phyloP scores from a whole-genome alignment of 495 filamentous ascomycete species.

The Tricharina praecox region DNA sequence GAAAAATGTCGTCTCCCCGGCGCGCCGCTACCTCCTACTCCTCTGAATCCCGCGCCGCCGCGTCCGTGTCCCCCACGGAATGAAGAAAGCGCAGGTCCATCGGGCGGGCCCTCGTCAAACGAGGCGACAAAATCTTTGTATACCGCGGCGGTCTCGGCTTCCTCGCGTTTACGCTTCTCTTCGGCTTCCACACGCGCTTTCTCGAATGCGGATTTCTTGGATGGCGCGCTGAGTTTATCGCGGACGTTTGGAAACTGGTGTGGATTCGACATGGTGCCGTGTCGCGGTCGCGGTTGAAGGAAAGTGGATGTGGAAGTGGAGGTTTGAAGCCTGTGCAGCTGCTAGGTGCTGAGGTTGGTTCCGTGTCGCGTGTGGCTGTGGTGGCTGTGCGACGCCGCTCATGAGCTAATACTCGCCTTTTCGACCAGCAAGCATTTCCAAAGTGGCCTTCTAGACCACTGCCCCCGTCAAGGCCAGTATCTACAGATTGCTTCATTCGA shows the following conservation, averaged over 20 bases:
- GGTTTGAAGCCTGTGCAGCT: no score
- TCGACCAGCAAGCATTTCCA: no score
- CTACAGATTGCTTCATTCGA: no score
- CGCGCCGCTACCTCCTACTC: slow-evolving; percentile 18
- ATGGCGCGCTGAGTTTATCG: slow-evolving; percentile 65
- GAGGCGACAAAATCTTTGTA: slow-evolving; percentile 83
- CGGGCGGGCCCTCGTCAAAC: slow-evolving; percentile 37
- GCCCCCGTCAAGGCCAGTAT: no score
- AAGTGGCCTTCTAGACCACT: no score
- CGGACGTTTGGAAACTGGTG: slow-evolving; percentile 56
- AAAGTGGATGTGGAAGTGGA: no score
- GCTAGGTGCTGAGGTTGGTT: no score
- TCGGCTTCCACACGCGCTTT: slow-evolving; percentile 83
- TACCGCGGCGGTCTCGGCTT: slow-evolving; percentile 76
- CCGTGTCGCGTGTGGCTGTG: no score
- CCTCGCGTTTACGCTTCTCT: slow-evolving; percentile 74
- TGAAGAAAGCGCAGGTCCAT: neutral
- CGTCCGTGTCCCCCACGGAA: slow-evolving; percentile 27
- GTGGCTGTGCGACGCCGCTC: no score
- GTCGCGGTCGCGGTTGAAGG: neutral
- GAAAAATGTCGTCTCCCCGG: slow-evolving; percentile 40
- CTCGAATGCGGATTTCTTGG: slow-evolving; percentile 83
- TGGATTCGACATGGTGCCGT: neutral
- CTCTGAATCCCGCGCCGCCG: slow-evolving; percentile 18
- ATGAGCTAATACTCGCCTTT: no score